phyloP scores from a whole-genome alignment of 1,139 yeast genomes.

The Geotrichum europaeum region DNA sequence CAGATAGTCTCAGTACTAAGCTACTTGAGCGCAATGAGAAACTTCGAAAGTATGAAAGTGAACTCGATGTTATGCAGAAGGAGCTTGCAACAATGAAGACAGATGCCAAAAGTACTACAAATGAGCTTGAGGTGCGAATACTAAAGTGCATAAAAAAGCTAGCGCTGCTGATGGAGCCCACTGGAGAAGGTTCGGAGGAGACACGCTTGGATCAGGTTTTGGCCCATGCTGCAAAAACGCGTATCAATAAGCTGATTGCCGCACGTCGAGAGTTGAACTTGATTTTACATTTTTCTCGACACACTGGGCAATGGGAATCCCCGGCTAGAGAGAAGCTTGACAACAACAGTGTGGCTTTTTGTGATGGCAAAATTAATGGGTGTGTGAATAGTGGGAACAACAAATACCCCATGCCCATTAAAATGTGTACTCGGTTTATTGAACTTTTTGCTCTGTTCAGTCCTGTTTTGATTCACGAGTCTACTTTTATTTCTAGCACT shows the following conservation, averaged over 20 bases:
- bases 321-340: background rate
- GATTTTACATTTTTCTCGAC: background rate
- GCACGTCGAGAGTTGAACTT: background rate
- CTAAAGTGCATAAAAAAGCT: background rate
- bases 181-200: background rate
- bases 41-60: background rate
- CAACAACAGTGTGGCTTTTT: background rate
- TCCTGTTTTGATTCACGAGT: background rate
- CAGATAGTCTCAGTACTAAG: too few species aligned
- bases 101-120: background rate
- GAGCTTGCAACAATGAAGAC: background rate
- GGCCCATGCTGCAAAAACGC: background rate
- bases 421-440: background rate
- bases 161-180: background rate
- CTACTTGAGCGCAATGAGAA: background rate
- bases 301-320: background rate
- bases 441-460: background rate
- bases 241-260: background rate
- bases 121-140: background rate
- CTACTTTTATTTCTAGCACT: background rate
- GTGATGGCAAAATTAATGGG: background rate
- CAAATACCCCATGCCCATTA: background rate
- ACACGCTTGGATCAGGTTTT: background rate
- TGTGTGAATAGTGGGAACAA: background rate
- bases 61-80: background rate